These are phyloP conservation scores for Penicillium verrucosum DNA, from an alignment of 2,329 filamentous ascomycete species.

Conservation along the genomic window DNA sequence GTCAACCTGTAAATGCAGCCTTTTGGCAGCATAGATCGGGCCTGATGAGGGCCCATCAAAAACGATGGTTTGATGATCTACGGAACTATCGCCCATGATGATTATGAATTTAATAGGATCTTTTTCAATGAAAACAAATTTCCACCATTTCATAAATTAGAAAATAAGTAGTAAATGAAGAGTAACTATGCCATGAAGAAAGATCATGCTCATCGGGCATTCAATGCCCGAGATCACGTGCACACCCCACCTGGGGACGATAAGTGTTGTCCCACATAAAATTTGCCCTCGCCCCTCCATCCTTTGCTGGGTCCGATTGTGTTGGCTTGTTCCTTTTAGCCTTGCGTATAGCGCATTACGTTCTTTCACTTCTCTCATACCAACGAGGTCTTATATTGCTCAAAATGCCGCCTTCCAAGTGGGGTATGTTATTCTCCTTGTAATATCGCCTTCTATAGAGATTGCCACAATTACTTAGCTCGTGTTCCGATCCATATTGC, in stretches of 20 bases:
- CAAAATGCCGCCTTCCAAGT: conserved; percentile 49
- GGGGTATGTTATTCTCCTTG: conserved; percentile 43
- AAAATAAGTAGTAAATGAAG: neutral
- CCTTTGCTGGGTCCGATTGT: conserved; percentile 17
- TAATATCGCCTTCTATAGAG: conserved; percentile 4
- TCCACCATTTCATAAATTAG: conserved; percentile 1
- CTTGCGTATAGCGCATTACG: conserved; percentile 14
- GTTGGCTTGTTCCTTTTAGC: conserved; percentile 10
- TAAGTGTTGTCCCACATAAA: conserved; percentile 31
- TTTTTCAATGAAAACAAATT: conserved; percentile 21
- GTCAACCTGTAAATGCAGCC: conserved; percentile 71
- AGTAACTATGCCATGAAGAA: neutral
- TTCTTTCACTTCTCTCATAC: conserved; percentile 9
- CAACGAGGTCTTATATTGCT: conserved; percentile 13
- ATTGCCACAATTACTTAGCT: conserved; percentile 3
- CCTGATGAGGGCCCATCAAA: conserved; percentile 11
- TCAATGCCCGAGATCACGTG: conserved; percentile 21
- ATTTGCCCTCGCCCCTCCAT: conserved; percentile 26
- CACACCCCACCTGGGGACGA: conserved; percentile 17
- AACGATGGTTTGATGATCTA: conserved; percentile 16
- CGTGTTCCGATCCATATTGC: neutral
- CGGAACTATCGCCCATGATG: conserved; percentile 18
- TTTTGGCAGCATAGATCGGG: conserved; percentile 4
- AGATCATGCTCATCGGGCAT: conserved; percentile 22
- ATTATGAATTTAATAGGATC: conserved; percentile 29